Evolutionary conservation across 352 stramenopile genomes (phyloP), one percentile per base, ranked within the genome.

Genomic region (Pythium dissimile): DNA sequence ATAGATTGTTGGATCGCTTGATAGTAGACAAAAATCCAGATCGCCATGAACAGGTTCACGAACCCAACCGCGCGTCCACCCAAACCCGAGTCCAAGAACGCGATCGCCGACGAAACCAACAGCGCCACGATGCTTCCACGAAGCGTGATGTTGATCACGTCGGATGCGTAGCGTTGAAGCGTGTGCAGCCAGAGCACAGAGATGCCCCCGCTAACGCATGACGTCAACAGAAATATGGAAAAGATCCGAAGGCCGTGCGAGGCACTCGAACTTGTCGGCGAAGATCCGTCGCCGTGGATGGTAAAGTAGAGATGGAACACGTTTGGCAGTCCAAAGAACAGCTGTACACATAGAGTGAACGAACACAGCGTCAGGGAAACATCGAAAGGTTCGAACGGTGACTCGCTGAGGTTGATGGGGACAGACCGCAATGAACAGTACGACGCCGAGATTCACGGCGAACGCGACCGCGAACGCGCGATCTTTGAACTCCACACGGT

Each of bases 31-130:
- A 75, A 58, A 44, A 92, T 71, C 46, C 54, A 75, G 32, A 81
- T 43, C 11, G 82, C 76, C n/a, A 89, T 65, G 62, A 94, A 91
- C 13, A 95, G 54, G 49, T 92, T 93, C 44, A 88, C 54, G 48
- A 95, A 91, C 12, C 82, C 84, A 21, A 94, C 88, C 6, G 84
- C 86, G 31, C 80, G 84, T n/a, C 86, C 86, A 1, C 75, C 78
- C 49, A 80, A 66, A 20, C 84, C 82, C 21, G 82, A 88, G 66
- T 94, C 71, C 21, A 80, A 65, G 58, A 95, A 92, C 13, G 75
- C 74, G 12, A 84, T 58, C 9, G 80, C 48, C 20, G 77, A 73
- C 3, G 72, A 72, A 37, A 75, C 63, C 6, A 86, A 37, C 11
- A 85, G 74, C 23, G 66, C 80, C 23, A 77, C 67, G 32, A 91